Base-by-base conservation (phyloP, 805 yeast genomes). In the Candida sakaeoensis region DNA sequence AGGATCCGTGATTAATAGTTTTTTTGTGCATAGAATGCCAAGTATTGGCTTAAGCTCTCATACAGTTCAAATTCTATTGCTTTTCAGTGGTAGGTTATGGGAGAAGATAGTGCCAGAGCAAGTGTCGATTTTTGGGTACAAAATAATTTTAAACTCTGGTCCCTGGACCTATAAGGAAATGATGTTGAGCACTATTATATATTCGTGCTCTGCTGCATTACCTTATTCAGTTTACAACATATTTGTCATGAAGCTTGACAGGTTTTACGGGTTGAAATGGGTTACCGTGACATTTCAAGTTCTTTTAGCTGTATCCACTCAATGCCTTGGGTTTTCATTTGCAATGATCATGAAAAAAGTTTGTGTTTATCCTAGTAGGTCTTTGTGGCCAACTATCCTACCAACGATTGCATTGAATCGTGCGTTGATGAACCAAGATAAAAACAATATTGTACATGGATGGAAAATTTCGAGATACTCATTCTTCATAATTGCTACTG, bases 331-430 rank as follows among this genome's bases (percentile, higher is more conserved):
- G 17, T 75, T 79, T 51, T 81, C 85, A 1, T 72, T 82, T 54
- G 85, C 87, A 5, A 82, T 84, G 36, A 51, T 81, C 15, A 69
- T 80, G 69, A 70, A 83, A 51, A 72, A 75, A 43, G 74, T 81
- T 23, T 69, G 72, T 41, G 59, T 68, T 7, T 67, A 68, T 43
- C 74, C 74, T 2, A 56, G 58, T 17, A 67, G 63, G 44, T 58
- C 73, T 0, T 45, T 68, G 10, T 68, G 74, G 74, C 74, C 74
- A 16, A 66, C 72, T 3, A 56, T 67, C 19, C 47, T 68, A 24
- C 74, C 74, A 5, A 63, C 68, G 2, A 60, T 68, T 39, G 73
- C 73, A 2, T 55, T 68, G 29, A 68, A 68, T 41, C 46, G 63
- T 36, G 73, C 74, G 1, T 58, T 68, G 41, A 60, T 67, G 57